Evolutionary conservation across 2,329 filamentous ascomycete genomes (phyloP).

Genomic region (Cryphonectria parasitica): DNA sequence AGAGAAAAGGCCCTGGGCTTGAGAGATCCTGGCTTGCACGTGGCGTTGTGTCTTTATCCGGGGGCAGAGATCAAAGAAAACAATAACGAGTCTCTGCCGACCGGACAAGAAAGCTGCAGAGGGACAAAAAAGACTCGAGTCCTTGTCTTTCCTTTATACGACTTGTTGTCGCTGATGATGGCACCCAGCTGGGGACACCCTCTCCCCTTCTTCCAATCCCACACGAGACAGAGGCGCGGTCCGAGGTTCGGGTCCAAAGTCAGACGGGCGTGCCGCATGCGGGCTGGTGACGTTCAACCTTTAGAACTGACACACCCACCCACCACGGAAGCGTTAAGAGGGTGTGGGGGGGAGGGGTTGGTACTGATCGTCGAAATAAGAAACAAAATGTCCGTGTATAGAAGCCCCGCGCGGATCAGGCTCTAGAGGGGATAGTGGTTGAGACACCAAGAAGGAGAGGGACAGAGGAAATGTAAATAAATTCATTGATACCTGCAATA

Average conservation of each 20-base stretch:
- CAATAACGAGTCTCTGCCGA: neutral
- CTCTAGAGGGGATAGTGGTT: neutral
- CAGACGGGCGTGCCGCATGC: slow-evolving; percentile 7
- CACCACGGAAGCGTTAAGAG: neutral
- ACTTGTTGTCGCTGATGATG: neutral
- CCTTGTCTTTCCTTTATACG: neutral
- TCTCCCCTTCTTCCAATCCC: neutral
- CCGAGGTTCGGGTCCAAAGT: neutral
- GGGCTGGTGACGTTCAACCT: neutral
- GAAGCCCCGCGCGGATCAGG: neutral
- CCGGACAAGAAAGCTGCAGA: neutral
- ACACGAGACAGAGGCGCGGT: neutral
- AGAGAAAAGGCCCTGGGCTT: neutral
- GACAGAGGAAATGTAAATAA: neutral
- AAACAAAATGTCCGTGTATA: slow-evolving; percentile 19
- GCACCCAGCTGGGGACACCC: neutral
- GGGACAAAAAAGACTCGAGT: neutral
- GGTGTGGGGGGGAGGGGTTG: neutral
- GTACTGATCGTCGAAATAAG: slow-evolving; percentile 9
- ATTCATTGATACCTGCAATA: neutral
- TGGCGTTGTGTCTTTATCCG: neutral
- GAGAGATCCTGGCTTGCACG: neutral
- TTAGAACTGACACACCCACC: neutral
- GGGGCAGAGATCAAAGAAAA: neutral
- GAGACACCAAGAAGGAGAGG: neutral